Conservation (phyloP, 805 yeast species). For the Debaryomyces castellii region DNA sequence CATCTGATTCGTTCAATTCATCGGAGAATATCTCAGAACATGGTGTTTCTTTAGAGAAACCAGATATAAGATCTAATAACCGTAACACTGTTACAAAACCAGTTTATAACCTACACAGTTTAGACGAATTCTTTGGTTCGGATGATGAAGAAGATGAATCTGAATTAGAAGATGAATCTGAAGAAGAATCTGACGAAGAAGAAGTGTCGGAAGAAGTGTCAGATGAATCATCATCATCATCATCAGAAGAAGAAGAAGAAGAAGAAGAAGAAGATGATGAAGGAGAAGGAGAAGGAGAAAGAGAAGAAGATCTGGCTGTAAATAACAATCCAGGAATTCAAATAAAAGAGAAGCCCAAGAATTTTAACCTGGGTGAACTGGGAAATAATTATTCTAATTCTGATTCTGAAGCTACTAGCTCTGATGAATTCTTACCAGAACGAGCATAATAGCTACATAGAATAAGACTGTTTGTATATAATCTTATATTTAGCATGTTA, state of each 20-base stretch:
- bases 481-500: too few species aligned
- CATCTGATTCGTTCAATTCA: slow-evolving; percentile 15
- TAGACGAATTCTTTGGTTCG: slow-evolving; percentile 78
- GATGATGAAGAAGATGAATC: slow-evolving; percentile 26
- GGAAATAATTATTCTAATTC: not conserved
- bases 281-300: slow-evolving; percentile 4
- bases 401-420: not conserved
- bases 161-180: slow-evolving; percentile 13
- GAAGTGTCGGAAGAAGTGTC: slow-evolving; percentile 9
- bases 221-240: too few species aligned
- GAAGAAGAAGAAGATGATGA: slow-evolving; percentile 11
- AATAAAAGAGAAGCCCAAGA: too few species aligned
- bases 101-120: slow-evolving; percentile 64
- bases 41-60: slow-evolving; percentile 23
- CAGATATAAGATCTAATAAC: slow-evolving; percentile 5
- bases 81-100: slow-evolving; percentile 13
- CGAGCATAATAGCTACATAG: too few species aligned
- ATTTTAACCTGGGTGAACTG: too few species aligned
- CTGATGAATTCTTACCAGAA: too few species aligned
- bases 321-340: too few species aligned
- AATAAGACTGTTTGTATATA: not conserved
- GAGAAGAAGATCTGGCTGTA: too few species aligned
- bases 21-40: slow-evolving; percentile 19
- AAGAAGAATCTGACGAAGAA: slow-evolving; percentile 5
- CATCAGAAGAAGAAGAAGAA: slow-evolving; percentile 10